A percentile compares a stretch with the other conserved stretches of the same genome.
phyloP scores from a whole-genome alignment of 1,284 basidiomycete species.

The Pseudozyma tsukubaensis region DNA sequence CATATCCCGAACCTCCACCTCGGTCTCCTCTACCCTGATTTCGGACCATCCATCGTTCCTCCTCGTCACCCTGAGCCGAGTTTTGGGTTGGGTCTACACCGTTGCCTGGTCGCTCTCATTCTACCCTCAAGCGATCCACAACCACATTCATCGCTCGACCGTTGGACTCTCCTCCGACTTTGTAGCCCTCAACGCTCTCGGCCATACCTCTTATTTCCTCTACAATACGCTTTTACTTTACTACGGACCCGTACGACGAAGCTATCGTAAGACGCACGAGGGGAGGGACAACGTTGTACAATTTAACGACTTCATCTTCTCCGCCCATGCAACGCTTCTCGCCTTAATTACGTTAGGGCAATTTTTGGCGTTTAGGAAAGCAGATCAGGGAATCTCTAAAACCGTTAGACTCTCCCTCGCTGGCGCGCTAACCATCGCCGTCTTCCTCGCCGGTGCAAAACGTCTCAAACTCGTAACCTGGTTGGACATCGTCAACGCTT shows the following conservation, averaged over 20 bases:
- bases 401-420: constrained; percentile 19
- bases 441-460: constrained; percentile 22
- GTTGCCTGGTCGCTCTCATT: constrained; percentile 62
- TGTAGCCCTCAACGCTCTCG: constrained; percentile 53
- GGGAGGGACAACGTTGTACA: constrained; percentile 51
- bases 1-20: constrained; percentile 1
- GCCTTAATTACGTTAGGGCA: constrained; percentile 22
- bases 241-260: constrained; percentile 34
- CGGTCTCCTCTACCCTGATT: neutral
- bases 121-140: constrained; percentile 61
- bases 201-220: constrained; percentile 55
- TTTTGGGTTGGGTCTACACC: constrained; percentile 62
- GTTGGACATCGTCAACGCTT: constrained; percentile 51
- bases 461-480: constrained; percentile 15
- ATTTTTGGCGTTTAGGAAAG: constrained; percentile 7
- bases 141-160: constrained; percentile 32
- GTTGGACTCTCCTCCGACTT: constrained; percentile 59
- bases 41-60: neutral
- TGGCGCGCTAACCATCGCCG: constrained; percentile 1
- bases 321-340: constrained; percentile 47
- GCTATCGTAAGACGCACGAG: constrained; percentile 47
- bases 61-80: constrained; percentile 36
- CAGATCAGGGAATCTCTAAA: constrained; percentile 4
- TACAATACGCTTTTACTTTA: constrained; percentile 50
- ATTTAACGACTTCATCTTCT: constrained; percentile 57